These are phyloP conservation scores for Xanthoconium separans DNA, from an alignment of 1,284 basidiomycete genomes.

Conservation along the genomic window DNA sequence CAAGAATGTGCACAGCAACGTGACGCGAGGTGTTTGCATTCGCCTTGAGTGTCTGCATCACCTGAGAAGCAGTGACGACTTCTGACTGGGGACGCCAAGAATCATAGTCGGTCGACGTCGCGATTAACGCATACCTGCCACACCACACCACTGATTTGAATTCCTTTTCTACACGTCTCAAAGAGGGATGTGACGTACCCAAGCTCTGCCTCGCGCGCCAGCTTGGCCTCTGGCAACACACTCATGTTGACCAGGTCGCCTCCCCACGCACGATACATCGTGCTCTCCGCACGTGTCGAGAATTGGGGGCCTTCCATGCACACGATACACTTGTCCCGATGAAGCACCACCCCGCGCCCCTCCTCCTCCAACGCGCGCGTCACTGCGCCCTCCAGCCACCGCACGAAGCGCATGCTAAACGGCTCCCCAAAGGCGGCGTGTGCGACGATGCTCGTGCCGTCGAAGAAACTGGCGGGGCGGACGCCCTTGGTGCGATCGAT, in stretches of 20 bases:
- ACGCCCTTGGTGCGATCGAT: constrained; percentile 97
- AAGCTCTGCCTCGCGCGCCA: constrained; percentile 93
- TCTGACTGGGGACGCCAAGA: constrained; percentile 82
- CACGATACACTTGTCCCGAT: constrained; percentile 83
- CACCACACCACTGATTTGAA: no score
- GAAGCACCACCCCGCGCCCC: constrained; percentile 59
- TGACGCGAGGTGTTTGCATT: constrained; percentile 84
- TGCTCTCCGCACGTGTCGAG: constrained; percentile 91
- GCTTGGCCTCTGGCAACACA: constrained; percentile 92
- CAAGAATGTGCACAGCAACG: constrained; percentile 75
- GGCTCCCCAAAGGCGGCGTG: constrained; percentile 96
- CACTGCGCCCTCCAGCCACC: constrained; percentile 71
- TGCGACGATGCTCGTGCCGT: constrained; percentile 79
- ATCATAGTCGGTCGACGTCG: constrained; percentile 91
- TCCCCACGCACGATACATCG: constrained; percentile 93
- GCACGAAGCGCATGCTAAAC: constrained; percentile 66
- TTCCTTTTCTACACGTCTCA: no score
- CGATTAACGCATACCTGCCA: constrained; percentile 80
- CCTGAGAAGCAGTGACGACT: constrained; percentile 86
- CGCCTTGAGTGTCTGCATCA: constrained; percentile 82
- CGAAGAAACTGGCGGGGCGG: constrained; percentile 85
- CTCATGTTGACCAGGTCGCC: constrained; percentile 98
- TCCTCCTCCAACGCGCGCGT: constrained; percentile 60
- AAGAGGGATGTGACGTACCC: constrained; percentile 47
- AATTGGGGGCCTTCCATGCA: constrained; percentile 98